A percentile compares a stretch with the other conserved stretches of the same genome.
These are phyloP conservation scores for Cornus controversa DNA, from an alignment of 148 eudicot genomes.

Conservation along the genomic window DNA sequence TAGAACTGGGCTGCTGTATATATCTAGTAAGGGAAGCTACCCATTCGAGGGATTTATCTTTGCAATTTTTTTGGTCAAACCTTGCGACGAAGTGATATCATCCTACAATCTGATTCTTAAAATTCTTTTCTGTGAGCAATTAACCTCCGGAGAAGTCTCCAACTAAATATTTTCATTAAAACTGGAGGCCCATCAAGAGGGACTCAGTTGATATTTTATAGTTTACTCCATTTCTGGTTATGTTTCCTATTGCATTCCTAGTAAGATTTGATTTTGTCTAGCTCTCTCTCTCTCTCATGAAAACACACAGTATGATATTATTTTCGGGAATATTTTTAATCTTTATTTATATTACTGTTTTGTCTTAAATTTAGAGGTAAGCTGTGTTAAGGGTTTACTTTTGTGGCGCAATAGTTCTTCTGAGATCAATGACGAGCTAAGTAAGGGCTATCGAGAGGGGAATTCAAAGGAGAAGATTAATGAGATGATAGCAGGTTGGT, in stretches of 20 bases:
- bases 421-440: constrained; percentile 74
- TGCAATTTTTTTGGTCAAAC: not conserved
- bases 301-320: too few relatives aligned
- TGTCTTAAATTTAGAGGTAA: constrained; percentile 44
- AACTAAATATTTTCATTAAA: not conserved
- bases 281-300: not conserved
- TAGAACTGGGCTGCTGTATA: not conserved
- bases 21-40: not conserved
- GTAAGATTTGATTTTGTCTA: not conserved
- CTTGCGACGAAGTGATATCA: not conserved
- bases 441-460: constrained; percentile 65
- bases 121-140: not conserved
- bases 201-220: not conserved
- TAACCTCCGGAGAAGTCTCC: not conserved
- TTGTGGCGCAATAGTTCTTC: constrained; percentile 85
- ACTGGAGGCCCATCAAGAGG: not conserved
- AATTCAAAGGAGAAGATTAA: constrained; percentile 49
- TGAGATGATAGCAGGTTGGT: constrained; percentile 71
- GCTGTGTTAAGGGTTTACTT: constrained; percentile 57
- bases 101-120: not conserved
- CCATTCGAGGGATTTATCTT: not conserved
- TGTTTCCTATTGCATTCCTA: not conserved
- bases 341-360: not conserved
- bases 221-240: not conserved
- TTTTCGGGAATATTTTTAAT: not conserved